Evolutionary conservation across 805 yeast genomes (phyloP).

Genomic region (Yamadazyma nakazawae): DNA sequence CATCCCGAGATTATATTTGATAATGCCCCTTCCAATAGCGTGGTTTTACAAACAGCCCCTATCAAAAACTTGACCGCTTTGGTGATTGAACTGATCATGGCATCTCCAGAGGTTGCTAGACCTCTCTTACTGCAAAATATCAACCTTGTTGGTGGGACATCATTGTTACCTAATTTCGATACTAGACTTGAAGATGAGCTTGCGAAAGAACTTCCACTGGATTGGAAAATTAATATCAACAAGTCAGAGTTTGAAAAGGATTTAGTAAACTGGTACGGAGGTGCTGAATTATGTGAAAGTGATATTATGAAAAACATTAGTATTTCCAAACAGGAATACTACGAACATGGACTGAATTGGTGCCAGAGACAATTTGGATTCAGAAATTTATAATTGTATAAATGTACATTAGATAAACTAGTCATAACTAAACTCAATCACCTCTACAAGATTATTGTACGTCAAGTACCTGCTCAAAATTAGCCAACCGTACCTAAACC

Average conservation of each 20-base stretch:
- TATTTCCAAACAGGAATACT: slow-evolving; percentile 75
- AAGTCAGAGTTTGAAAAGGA: slow-evolving; percentile 16
- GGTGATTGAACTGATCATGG: slow-evolving; percentile 62
- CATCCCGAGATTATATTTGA: slow-evolving; percentile 69
- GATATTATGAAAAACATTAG: slow-evolving; percentile 49
- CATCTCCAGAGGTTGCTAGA: slow-evolving; percentile 68
- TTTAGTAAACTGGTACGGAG: slow-evolving; percentile 38
- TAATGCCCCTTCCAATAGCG: slow-evolving; percentile 25
- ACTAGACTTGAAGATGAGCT: slow-evolving; percentile 59
- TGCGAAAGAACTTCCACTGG: slow-evolving; percentile 65
- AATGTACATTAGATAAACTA: neutral
- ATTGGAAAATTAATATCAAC: slow-evolving; percentile 57
- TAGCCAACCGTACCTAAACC: slow-evolving; percentile 94
- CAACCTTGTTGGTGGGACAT: slow-evolving; percentile 78
- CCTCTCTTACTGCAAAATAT: slow-evolving; percentile 81
- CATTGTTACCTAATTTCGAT: slow-evolving; percentile 65
- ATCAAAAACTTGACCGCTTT: slow-evolving; percentile 75
- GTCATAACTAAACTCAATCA: neutral
- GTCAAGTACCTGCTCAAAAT: slow-evolving; percentile 71
- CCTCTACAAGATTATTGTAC: slow-evolving; percentile 58
- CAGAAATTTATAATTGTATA: slow-evolving; percentile 19
- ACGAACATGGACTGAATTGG: slow-evolving; percentile 74
- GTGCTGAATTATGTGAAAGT: slow-evolving; percentile 28
- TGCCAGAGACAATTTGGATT: slow-evolving; percentile 52
- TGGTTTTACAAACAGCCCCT: slow-evolving; percentile 43